Conservation (phyloP, 495 filamentous ascomycete genomes). For the Penicillium dipodomyicola region DNA sequence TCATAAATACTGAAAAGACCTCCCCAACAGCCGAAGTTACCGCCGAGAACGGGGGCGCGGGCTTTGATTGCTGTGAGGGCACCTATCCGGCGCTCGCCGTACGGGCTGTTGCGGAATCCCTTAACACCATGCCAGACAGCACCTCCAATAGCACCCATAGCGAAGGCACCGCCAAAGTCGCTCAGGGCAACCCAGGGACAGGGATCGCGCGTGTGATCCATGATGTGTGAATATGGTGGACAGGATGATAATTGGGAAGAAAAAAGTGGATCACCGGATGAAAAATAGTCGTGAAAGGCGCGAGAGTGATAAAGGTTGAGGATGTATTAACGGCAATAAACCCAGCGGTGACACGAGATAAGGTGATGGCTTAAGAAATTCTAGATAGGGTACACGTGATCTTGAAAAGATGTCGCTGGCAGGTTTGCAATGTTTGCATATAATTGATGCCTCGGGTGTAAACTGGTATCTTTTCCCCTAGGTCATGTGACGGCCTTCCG, state of each 20-base stretch:
- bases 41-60: slow-evolving; percentile 89
- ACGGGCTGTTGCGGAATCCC: slow-evolving; percentile 83
- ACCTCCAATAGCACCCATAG: slow-evolving; percentile 93
- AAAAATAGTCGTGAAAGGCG: not conserved
- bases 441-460: not conserved
- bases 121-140: slow-evolving; percentile 98
- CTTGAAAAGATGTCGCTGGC: not conserved
- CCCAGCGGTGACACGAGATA: not conserved
- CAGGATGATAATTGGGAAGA: not conserved
- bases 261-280: not conserved
- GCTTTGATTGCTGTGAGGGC: slow-evolving; percentile 97
- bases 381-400: slow-evolving; percentile 1
- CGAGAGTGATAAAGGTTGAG: not conserved
- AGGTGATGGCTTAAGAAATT: slow-evolving; percentile 3
- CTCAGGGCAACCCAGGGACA: slow-evolving; percentile 96
- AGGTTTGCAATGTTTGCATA: not conserved
- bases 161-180: slow-evolving; percentile 96
- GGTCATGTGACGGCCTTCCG: not conserved
- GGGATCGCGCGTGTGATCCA: slow-evolving; percentile 95
- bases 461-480: not conserved
- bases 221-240: slow-evolving; percentile 29
- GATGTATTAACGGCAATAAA: not conserved
- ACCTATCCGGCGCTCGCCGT: slow-evolving; percentile 93
- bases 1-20: slow-evolving; percentile 92
- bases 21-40: slow-evolving; percentile 98